Evolutionary conservation across 768 basidiomycete genomes (phyloP), one percentile per base, ranked within the genome.

Genomic region (Pleurotus sapidus): DNA sequence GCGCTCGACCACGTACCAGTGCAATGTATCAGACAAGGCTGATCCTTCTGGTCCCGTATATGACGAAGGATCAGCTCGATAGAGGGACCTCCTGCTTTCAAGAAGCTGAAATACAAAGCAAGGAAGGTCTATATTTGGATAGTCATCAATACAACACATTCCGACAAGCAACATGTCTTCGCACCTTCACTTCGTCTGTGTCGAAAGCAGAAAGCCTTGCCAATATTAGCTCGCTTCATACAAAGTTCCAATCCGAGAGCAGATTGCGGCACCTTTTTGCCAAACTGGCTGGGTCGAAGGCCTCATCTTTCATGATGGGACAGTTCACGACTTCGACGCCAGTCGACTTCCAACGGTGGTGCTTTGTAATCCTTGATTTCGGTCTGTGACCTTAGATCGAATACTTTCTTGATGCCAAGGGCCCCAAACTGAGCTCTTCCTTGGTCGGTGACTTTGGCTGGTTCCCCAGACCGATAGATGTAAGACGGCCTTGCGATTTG

Each of bases 1-100:
- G 9, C 30, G 0, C 30, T n/a, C 20, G 18, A 20, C 30, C 2
- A 55, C 65, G 54, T 40, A 77, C 77, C 74, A 34, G 77, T 78
- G 63, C 77, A 80, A 59, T 78, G 76, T 14, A 78, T 63, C 20
- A 80, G 60, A 59, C 71, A 74, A 7, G 73, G 72, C 34, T 74
- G 66, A 38, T 73, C 67, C 9, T 75, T 73, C 24, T 70, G 55
- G 46, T 78, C 73, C 7, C 70, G 61, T 11, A 81, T 58, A 55
- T 77, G 73, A 12, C 67, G 49, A 23, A 80, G 67, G 37, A 78
- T 68, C 7, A 61, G 59, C 23, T 68, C 68, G 37, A 71, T 70
- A 2, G 75, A 68, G 15, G 67, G 51, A 6, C 65, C 68, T 9
- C 70, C 74, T 20, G 58, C 61, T 23, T 67, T 63, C n/a, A 80